Conservation (phyloP, 2,329 filamentous ascomycete genomes). For the Colletotrichum lupini region DNA sequence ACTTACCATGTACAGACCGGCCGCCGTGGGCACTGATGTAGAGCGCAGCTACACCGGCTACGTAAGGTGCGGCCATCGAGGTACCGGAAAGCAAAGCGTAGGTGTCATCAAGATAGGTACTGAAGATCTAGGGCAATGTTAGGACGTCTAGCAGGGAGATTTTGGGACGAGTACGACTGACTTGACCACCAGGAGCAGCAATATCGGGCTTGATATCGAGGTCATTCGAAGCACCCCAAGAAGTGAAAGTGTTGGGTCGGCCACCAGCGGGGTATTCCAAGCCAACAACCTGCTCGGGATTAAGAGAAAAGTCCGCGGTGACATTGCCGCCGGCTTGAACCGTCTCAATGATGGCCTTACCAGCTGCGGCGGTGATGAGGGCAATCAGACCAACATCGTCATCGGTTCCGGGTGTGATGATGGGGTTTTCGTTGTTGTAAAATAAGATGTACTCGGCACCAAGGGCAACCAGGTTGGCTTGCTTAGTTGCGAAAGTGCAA, state of each 20-base stretch:
- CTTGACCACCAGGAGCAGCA: conserved; percentile 53
- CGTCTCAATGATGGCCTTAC: conserved; percentile 41
- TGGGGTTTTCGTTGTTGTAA: conserved; percentile 43
- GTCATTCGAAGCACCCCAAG: conserved; percentile 57
- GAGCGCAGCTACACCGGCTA: conserved; percentile 54
- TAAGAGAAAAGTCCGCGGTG: conserved; percentile 44
- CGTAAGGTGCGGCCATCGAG: conserved; percentile 59
- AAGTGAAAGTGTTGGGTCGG: conserved; percentile 51
- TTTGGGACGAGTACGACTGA: neutral
- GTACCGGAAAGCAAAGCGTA: conserved; percentile 57
- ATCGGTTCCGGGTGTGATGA: conserved; percentile 33
- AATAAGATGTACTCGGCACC: conserved; percentile 44
- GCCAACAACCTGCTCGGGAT: conserved; percentile 39
- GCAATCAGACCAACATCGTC: conserved; percentile 36
- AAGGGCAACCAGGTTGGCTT: conserved; percentile 41
- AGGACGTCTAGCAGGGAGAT: neutral
- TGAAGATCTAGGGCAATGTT: conserved; percentile 41
- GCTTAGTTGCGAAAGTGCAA: conserved; percentile 44
- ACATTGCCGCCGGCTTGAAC: conserved; percentile 42
- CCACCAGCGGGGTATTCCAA: conserved; percentile 44
- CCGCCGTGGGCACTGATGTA: conserved; percentile 47
- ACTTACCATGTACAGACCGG: conserved; percentile 42
- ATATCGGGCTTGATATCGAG: conserved; percentile 56
- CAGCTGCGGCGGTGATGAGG: conserved; percentile 39
- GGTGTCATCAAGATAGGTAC: conserved; percentile 51